Base-by-base conservation (phyloP, 352 stramenopile genomes). In the Phytophthora aleatoria region DNA sequence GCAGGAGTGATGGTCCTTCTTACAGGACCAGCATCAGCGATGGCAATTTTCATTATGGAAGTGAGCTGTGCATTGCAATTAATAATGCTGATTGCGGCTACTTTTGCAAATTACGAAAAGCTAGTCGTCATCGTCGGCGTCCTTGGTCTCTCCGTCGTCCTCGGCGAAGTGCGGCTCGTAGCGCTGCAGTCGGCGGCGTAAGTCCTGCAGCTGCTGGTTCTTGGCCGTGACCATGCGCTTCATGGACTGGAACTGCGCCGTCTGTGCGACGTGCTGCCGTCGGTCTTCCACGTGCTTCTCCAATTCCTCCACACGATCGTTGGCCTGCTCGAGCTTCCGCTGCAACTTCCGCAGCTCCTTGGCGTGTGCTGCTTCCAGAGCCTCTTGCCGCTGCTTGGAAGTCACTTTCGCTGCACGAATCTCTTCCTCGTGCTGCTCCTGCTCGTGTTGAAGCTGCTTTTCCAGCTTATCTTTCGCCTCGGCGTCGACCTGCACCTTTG, bases 221-320 rank as follows among this genome's bases (percentile, higher is more conserved):
- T 96, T 96, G 55, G 83, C 71, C 10, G 70, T 77, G 26, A 96
- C 82, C 74, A 93, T 89, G 30, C 74, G 73, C 70, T 94, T 94
- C 81, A 96, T 87, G 48, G 79, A 57, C 62, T 91, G 82, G 72
- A 96, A 96, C 76, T 95, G 87, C 62, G 84, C 79, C 50, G 83
- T 92, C 69, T 93, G 77, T 10, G 85, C 73, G 20, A 94, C 70
- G 64, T 94, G 85, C 67, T 89, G 74, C 48, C 83, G 67, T 31
- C 62, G 68, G 38, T 92, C 83, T 44, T 90, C 81, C 15, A 90
- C 61, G 49, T 79, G 74, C 31, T 52, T 70, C 53, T 87, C 76
- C 12, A 93, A 77, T 30, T 89, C 73, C 31, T 85, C 76, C 35
- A 87, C 71, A 26, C 65, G 77, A 12, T 89, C 73, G 15, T 68